phyloP scores from a whole-genome alignment of 2,329 filamentous ascomycete genomes.

The Aspergillus sp. region DNA sequence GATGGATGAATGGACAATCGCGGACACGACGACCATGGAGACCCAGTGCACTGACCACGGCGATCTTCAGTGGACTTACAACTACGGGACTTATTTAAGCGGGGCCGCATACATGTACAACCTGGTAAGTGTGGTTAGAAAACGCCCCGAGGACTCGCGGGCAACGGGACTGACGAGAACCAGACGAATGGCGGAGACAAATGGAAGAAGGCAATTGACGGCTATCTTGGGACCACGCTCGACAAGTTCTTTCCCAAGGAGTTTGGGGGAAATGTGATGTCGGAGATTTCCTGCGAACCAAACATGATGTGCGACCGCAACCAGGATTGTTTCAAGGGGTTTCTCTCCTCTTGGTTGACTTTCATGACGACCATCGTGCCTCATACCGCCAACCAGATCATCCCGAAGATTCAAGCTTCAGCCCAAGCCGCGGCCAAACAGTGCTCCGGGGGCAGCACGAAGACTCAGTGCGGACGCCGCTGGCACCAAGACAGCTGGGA shows the following conservation, averaged over 20 bases:
- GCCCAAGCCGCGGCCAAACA: constrained; percentile 61
- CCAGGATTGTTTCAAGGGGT: constrained; percentile 72
- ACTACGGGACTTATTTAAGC: constrained; percentile 56
- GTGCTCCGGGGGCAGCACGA: constrained; percentile 60
- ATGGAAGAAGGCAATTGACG: constrained; percentile 60
- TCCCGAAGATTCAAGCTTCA: constrained; percentile 59
- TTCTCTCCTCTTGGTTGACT: constrained; percentile 66
- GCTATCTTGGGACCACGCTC: constrained; percentile 54
- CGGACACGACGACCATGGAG: constrained; percentile 53
- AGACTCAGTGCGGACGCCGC: constrained; percentile 55
- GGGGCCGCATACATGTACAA: constrained; percentile 61
- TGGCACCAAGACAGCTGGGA: constrained; percentile 43
- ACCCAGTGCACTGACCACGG: constrained; percentile 53
- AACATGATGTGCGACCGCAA: constrained; percentile 65
- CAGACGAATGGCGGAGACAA: constrained; percentile 44
- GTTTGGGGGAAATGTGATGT: constrained; percentile 55
- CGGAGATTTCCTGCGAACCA: constrained; percentile 67
- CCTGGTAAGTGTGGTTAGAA: constrained; percentile 33
- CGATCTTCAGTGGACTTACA: constrained; percentile 59
- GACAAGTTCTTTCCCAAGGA: constrained; percentile 53
- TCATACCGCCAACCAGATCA: constrained; percentile 54
- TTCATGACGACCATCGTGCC: constrained; percentile 63
- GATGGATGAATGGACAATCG: constrained; percentile 53
- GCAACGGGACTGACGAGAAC: constrained; percentile 18
- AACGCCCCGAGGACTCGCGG: background rate